Evolutionary conservation across 768 basidiomycete genomes (phyloP), one percentile per base, ranked within the genome.

Genomic region (Phylloporus rhodoxanthus): DNA sequence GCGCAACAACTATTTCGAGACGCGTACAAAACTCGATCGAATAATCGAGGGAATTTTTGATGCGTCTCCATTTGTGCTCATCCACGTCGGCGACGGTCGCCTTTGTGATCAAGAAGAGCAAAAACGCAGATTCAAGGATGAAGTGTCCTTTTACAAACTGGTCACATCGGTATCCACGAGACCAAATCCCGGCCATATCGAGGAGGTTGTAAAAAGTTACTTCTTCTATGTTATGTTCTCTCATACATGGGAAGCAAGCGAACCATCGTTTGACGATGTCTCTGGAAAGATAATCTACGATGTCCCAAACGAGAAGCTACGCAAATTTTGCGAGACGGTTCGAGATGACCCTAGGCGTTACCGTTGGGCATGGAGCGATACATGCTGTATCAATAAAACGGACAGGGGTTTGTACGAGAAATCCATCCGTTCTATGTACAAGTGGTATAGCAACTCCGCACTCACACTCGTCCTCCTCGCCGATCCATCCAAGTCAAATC

Each of bases 171-270:
- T n/a, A 17, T 34, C 33, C n/a, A 34, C 8, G 0, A 13, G 2
- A 17, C n/a, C 14, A 8, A 17, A 34, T n/a, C 5, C n/a, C 6
- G 33, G 2, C 33, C 1, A 34, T 17, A 52, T 57, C 36, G 28
- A 48, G 15, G n/a, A 21, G 10, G 47, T 34, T 9, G 47, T 55
- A 8, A 23, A 26, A 8, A 2, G 5, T 3, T 58, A 50, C 26
- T 57, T 57, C 37, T 21, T 3, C 15, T 58, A 54, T n/a, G 44
- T 57, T 39, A 58, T 57, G 57, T 50, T 58, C 28, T 58, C 57
- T 17, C 57, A 58, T 5, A 54, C 47, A 5, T 58, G 57, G 57
- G 51, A 48, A n/a, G 50, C 15, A 6, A 15, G 30, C 0, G 57
- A 58, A 37, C 55, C 57, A 7, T 33, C 52, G 1, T 57, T 48